Evolutionary conservation across 805 yeast species (phyloP), one percentile per base, ranked within the genome.

Genomic region (Kregervanrija delftensis): DNA sequence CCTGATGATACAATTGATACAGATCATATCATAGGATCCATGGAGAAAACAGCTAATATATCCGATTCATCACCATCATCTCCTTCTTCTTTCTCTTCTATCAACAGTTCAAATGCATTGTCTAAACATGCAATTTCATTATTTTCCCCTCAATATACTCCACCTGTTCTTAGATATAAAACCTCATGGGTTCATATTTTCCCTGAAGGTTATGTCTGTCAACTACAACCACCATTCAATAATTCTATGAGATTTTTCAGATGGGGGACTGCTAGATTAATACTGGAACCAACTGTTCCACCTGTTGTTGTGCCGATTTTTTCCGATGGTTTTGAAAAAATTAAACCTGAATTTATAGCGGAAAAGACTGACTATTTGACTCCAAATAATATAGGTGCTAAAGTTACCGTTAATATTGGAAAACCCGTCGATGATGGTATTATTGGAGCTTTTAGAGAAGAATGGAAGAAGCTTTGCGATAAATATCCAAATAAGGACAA

Each of bases 141-240:
- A 41, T 60, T 41, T 51, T 54, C 68, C 64, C 51, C 17, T 51
- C 57, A 33, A 56, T 74, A 74, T 49, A 41, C 71, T 1, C 67
- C 77, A 1, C 91, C 91, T 2, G 69, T 84, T 32, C 66, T 77
- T 28, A 67, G 90, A 45, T 63, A 72, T 12, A 77, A 75, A 47
- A 83, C 93, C 0, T 79, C 87, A 0, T 91, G 98, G 98, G 77
- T 93, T 47, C 98, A 91, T 60, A 79, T 89, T 4, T 91, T 87
- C 63, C 99, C 99, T 0, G 99, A 91, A 62, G 96, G 95, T 0
- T 87, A 83, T 60, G 98, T 91, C 4, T 75, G 91, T 43, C 99
- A 93, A 61, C 61, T 86, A 40, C 74, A 81, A 48, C 81, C 83
- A 33, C 96, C 96, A 0, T 80, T 78, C 59, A 71, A 75, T 41